Evolutionary conservation across 805 yeast species (phyloP).

Genomic region (Wickerhamiella bombiphila): DNA sequence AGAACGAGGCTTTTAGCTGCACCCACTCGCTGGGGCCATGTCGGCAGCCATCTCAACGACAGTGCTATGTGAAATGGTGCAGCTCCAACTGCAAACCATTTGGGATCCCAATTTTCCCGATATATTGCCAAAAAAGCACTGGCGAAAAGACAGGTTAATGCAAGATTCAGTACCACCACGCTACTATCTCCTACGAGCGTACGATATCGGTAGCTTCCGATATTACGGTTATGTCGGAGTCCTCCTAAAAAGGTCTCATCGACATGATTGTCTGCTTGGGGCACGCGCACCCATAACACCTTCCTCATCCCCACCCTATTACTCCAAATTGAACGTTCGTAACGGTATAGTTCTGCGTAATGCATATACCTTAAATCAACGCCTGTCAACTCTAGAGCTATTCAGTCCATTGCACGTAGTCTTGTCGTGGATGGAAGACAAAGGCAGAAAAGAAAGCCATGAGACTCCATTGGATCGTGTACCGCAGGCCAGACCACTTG

Average conservation of each 20-base stretch:
- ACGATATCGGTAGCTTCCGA: conserved; percentile 47
- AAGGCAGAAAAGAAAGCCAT: no score
- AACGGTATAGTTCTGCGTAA: no score
- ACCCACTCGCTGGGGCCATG: conserved; percentile 9
- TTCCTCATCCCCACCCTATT: no score
- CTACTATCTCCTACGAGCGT: conserved; percentile 59
- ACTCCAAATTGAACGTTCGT: no score
- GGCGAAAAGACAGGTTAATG: conserved; percentile 47
- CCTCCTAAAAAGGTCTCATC: conserved; percentile 70
- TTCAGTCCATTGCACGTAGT: no score
- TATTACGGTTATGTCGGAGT: conserved; percentile 61
- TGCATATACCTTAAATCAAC: no score
- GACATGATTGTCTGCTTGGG: conserved; percentile 84
- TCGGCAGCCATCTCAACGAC: conserved; percentile 18
- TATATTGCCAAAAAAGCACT: conserved; percentile 50
- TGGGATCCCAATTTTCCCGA: conserved; percentile 20
- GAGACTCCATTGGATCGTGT: conserved; percentile 30
- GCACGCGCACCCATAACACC: conserved; percentile 69
- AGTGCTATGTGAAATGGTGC: conserved; percentile 11
- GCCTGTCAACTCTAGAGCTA: no score
- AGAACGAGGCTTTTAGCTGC: conserved; percentile 51
- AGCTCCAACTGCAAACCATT: conserved; percentile 18
- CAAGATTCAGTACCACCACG: conserved; percentile 49
- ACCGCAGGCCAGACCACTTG: conserved; percentile 42
- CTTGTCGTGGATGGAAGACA: no score